Conservation (phyloP, 2,329 filamentous ascomycete genomes). For the Didymella sp. region DNA sequence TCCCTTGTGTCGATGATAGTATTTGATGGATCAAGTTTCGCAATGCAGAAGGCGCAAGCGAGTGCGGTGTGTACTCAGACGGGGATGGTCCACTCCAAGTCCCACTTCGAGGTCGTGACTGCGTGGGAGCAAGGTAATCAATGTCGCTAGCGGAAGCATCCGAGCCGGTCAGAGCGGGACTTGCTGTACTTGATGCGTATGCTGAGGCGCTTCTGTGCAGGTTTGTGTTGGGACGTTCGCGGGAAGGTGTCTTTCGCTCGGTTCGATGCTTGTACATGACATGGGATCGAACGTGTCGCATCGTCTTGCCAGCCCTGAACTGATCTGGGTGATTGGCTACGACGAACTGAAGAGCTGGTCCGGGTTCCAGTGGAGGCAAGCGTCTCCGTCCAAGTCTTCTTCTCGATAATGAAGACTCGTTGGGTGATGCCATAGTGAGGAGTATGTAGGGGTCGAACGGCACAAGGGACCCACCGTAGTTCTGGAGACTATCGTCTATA, state of each 20-base stretch:
- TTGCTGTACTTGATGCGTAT: constrained; percentile 30
- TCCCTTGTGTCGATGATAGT: constrained; percentile 22
- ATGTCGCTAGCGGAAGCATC: constrained; percentile 15
- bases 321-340: constrained; percentile 45
- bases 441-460: neutral
- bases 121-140: neutral
- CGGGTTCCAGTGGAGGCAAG: constrained; percentile 42
- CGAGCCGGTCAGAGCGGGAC: constrained; percentile 27
- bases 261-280: constrained; percentile 49
- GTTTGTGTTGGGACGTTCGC: neutral
- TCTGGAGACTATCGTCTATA: too few relatives aligned
- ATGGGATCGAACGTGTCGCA: constrained; percentile 47
- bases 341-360: constrained; percentile 44
- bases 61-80: neutral
- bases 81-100: constrained; percentile 1
- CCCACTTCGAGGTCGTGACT: constrained; percentile 3
- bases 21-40: constrained; percentile 1
- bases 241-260: constrained; percentile 18
- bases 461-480: neutral
- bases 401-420: constrained; percentile 31
- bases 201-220: constrained; percentile 18
- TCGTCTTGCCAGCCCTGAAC: constrained; percentile 40
- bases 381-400: constrained; percentile 41
- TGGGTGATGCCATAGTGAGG: constrained; percentile 30
- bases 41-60: neutral